Conservation (phyloP, 805 yeast species). For the Tetrapisispora iriomotensis region DNA sequence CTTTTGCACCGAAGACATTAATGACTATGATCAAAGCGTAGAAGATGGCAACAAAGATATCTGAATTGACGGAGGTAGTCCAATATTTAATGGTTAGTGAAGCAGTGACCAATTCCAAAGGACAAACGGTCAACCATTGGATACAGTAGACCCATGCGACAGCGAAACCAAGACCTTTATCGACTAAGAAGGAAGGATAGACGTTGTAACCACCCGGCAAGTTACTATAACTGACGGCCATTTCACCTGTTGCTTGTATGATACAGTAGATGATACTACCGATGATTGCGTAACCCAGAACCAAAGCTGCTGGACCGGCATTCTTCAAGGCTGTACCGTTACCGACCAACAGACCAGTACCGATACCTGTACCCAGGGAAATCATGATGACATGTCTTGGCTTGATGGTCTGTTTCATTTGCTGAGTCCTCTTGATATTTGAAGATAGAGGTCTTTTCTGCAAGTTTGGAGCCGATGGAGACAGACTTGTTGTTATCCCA, state of each 20-base stretch:
- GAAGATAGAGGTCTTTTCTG: neutral
- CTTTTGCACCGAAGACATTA: constrained; percentile 44
- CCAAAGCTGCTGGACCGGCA: constrained; percentile 41
- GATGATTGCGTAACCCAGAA: constrained; percentile 48
- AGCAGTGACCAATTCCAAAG: constrained; percentile 57
- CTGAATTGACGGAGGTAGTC: constrained; percentile 45
- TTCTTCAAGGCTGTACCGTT: constrained; percentile 38
- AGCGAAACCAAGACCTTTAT: constrained; percentile 49
- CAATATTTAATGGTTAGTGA: constrained; percentile 52
- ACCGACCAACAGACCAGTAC: constrained; percentile 62
- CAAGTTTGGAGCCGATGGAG: constrained; percentile 1
- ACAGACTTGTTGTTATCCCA: constrained; percentile 1
- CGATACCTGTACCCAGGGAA: constrained; percentile 79
- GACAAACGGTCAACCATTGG: constrained; percentile 53
- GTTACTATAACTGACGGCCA: constrained; percentile 50
- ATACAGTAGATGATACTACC: constrained; percentile 51
- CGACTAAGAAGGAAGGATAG: constrained; percentile 46
- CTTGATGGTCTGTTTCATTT: constrained; percentile 27
- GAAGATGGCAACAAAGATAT: constrained; percentile 48
- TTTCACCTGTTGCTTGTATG: constrained; percentile 55
- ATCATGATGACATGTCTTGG: constrained; percentile 57
- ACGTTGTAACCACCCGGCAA: constrained; percentile 57
- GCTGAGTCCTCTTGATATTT: constrained; percentile 16
- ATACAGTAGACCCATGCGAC: constrained; percentile 54
- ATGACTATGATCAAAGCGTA: constrained; percentile 36